Conservation (phyloP, 148 eudicot species). For the Silene latifolia region DNA sequence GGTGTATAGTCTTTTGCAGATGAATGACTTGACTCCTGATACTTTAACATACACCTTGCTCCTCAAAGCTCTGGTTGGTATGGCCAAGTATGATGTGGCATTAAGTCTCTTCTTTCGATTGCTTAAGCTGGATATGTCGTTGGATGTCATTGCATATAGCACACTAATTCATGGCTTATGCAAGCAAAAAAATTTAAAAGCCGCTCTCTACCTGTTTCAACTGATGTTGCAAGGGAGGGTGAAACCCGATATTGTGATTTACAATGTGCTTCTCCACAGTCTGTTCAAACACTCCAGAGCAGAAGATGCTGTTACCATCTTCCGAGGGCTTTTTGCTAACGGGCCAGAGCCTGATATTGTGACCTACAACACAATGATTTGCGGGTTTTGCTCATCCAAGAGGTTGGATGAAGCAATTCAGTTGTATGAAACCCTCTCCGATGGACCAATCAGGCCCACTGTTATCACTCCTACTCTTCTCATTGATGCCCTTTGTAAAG, state of each 20-base stretch:
- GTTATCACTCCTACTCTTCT: slow-evolving; percentile 45
- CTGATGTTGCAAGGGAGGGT: slow-evolving; percentile 41
- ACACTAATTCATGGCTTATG: slow-evolving; percentile 50
- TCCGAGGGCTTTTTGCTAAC: slow-evolving; percentile 25
- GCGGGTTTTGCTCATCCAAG: slow-evolving; percentile 46
- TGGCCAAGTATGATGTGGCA: slow-evolving; percentile 31
- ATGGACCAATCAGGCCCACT: slow-evolving; percentile 27
- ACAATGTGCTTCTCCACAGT: slow-evolving; percentile 50
- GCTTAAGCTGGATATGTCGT: slow-evolving; percentile 34
- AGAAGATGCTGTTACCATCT: slow-evolving; percentile 33
- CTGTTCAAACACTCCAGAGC: slow-evolving; percentile 33
- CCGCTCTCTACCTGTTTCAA: slow-evolving; percentile 34
- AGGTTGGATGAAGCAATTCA: slow-evolving; percentile 47
- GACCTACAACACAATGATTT: slow-evolving; percentile 57
- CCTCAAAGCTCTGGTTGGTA: slow-evolving; percentile 35
- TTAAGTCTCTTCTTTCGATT: slow-evolving; percentile 42
- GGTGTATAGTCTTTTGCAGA: slow-evolving; percentile 39
- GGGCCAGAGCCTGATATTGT: slow-evolving; percentile 61
- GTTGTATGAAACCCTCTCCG: slow-evolving; percentile 36
- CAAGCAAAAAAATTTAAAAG: slow-evolving; percentile 34
- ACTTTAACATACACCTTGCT: slow-evolving; percentile 46
- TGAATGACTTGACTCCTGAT: slow-evolving; percentile 34
- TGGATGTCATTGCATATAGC: slow-evolving; percentile 53
- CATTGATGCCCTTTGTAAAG: slow-evolving; percentile 53
- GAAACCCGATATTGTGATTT: slow-evolving; percentile 46